Evolutionary conservation across 176 grass and related monocot species (phyloP).

Genomic region (Zea luxurians): DNA sequence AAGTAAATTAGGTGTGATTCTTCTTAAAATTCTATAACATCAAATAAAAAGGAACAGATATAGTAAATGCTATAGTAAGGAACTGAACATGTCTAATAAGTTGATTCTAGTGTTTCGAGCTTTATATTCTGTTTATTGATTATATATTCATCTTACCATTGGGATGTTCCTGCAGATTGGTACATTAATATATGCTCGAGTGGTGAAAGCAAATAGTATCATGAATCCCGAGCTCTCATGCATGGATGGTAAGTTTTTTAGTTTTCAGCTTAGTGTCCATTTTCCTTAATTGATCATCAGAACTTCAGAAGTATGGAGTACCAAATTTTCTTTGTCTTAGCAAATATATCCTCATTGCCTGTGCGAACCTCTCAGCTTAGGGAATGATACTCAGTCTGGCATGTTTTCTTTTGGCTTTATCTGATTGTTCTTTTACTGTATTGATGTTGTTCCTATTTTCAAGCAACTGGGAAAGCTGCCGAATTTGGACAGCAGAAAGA

Average conservation of each 20-base stretch:
- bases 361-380: constrained; percentile 5
- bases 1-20: too few species aligned
- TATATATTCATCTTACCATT: constrained; percentile 7
- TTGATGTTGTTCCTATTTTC: constrained; percentile 24
- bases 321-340: not conserved
- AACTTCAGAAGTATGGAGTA: not conserved
- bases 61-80: too few species aligned
- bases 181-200: constrained; percentile 78
- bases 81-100: not conserved
- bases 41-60: not conserved
- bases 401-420: not conserved
- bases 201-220: constrained; percentile 90
- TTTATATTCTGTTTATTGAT: constrained; percentile 29
- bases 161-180: constrained; percentile 68
- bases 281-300: not conserved
- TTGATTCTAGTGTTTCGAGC: not conserved
- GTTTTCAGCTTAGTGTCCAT: constrained; percentile 3
- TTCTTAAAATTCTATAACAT: too few species aligned
- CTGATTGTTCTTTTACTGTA: constrained; percentile 14
- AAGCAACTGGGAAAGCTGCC: constrained; percentile 76
- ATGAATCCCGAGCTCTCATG: constrained; percentile 97
- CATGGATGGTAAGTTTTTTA: constrained; percentile 77
- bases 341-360: not conserved
- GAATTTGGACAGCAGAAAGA: constrained; percentile 78
- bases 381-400: not conserved